Base-by-base conservation (phyloP, 768 basidiomycete species). In the Russula ochroleuca region DNA sequence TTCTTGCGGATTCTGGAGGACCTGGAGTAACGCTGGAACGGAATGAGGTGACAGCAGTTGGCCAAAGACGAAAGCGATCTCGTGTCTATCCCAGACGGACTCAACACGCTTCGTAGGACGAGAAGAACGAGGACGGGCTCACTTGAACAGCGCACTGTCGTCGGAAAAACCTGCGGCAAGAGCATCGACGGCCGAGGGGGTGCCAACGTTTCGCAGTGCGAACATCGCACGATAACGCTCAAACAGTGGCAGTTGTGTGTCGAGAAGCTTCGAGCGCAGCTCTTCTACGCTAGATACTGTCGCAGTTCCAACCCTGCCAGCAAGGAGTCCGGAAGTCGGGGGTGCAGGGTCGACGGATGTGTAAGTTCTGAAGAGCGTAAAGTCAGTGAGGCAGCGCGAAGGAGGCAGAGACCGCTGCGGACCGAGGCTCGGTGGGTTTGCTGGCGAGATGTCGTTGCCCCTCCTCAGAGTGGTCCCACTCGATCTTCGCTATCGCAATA, bases 171-270 rank as follows among this genome's bases (percentile, higher is more conserved):
- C 97, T 47, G 85, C 83, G 0, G 94, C 92, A 31, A 99, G 86
- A 7, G 95, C 94, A 66, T 93, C 85, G 6, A 99, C 90, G 2
- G 95, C 95, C 3, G 81, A 82, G 19, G 85, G 80, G 1, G 88
- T 87, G 37, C 91, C 90, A n/a, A 94, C 89, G 73, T 99, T 97
- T 41, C 97, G 85, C 50, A 99, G 81, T 1, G 94, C 89, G 73
- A 99, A 99, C 97, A 99, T 98, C 50, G 97, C 96, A 13, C 97
- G 86, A 73, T 99, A 99, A 31, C 97, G 85, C 69, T 92, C 85
- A 71, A 98, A 99, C 0, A 99, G 83, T 0, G 92, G 81, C 0
- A 90, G 74, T 5, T 75, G 73, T 2, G 77, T 79, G 71, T 96
- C 79, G 23, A 95, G 80, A 2, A 98, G 79, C 14, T 80, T 83